A percentile compares a stretch with the other conserved stretches of the same genome.
Evolutionary conservation across 768 basidiomycete genomes (phyloP).

Genomic region (Tephrocybe sp.): DNA sequence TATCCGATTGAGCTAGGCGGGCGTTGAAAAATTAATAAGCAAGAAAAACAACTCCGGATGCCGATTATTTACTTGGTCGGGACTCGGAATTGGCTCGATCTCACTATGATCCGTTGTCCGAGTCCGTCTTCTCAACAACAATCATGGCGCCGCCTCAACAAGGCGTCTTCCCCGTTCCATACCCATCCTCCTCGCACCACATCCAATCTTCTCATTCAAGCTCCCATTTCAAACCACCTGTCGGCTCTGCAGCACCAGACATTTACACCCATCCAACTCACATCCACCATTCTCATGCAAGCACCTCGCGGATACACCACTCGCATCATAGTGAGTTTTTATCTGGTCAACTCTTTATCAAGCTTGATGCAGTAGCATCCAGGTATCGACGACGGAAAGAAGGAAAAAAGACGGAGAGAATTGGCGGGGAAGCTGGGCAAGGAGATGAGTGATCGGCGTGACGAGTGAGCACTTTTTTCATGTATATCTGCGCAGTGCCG

Average conservation of each 20-base stretch:
- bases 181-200: constrained; percentile 35
- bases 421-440: constrained; percentile 69
- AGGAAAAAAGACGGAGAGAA: constrained; percentile 70
- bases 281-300: constrained; percentile 29
- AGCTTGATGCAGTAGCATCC: too few species aligned
- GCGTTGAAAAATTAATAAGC: too few species aligned
- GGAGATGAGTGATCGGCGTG: constrained; percentile 72
- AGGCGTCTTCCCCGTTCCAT: constrained; percentile 65
- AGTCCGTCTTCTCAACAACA: not conserved
- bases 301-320: constrained; percentile 40
- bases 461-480: constrained; percentile 54
- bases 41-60: too few species aligned
- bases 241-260: constrained; percentile 5
- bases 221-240: constrained; percentile 14
- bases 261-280: constrained; percentile 12
- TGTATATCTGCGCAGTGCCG: constrained; percentile 3
- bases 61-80: too few species aligned
- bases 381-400: constrained; percentile 43
- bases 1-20: constrained; percentile 66
- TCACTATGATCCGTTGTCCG: not conserved
- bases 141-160: constrained; percentile 58
- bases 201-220: constrained; percentile 20
- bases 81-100: too few species aligned
- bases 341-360: not conserved
- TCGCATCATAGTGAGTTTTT: constrained; percentile 10